Percentiles rank a stretch among this genome's conserved stretches.
Conservation (phyloP, 441 rosid genomes). For the Populus hybrid region DNA sequence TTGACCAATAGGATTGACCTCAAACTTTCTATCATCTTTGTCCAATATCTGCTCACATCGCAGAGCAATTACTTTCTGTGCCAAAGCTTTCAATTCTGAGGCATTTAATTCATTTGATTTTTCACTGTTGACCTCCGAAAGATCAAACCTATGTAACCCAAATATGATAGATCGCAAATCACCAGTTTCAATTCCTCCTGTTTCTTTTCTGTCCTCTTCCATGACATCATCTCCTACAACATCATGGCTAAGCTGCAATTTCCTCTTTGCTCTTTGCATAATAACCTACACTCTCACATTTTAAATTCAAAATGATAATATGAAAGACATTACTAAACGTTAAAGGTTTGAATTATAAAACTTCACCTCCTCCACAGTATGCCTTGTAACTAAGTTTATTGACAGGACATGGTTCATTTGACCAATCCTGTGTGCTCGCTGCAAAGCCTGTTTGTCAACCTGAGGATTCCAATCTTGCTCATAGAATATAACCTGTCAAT, state of each 20-base stretch:
- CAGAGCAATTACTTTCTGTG: constrained; percentile 60
- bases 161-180: constrained; percentile 68
- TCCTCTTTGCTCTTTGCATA: constrained; percentile 75
- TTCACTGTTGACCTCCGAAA: constrained; percentile 37
- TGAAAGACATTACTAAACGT: constrained; percentile 3
- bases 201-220: constrained; percentile 48
- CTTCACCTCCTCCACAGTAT: constrained; percentile 73
- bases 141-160: constrained; percentile 74
- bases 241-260: constrained; percentile 76
- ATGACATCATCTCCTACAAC: constrained; percentile 57
- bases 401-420: constrained; percentile 79
- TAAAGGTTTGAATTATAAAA: constrained; percentile 1
- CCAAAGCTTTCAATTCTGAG: constrained; percentile 56
- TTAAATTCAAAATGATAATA: constrained; percentile 1
- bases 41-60: constrained; percentile 39
- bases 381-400: constrained; percentile 70
- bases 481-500: constrained; percentile 70
- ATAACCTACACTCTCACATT: constrained; percentile 52
- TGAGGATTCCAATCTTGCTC: constrained; percentile 99
- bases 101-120: constrained; percentile 42
- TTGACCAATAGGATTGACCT: constrained; percentile 39
- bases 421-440: constrained; percentile 92
- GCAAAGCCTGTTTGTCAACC: constrained; percentile 85
- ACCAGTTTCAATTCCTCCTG: constrained; percentile 42
- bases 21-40: constrained; percentile 46